A percentile compares a stretch with the other conserved stretches of the same genome.
These are phyloP conservation scores for Triticum urartu DNA, from an alignment of 176 grass and related monocot species.

Conservation along the genomic window DNA sequence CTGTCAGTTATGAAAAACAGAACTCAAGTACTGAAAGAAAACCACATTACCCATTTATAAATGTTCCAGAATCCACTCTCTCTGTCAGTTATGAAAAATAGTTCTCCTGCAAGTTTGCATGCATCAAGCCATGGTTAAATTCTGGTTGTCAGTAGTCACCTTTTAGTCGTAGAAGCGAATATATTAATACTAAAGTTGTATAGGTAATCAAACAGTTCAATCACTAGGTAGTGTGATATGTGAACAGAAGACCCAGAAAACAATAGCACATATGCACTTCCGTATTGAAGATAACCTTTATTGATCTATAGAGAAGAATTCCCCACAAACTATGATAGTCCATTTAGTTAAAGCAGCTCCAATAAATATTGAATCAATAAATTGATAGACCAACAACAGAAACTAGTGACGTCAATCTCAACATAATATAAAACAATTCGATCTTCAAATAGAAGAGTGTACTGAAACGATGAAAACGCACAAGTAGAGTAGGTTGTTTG, in stretches of 20 bases:
- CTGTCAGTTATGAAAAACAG: not conserved
- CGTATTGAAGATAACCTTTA: not conserved
- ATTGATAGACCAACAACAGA: not conserved
- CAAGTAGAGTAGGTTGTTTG: not conserved
- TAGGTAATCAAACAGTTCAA: not conserved
- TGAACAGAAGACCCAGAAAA: not conserved
- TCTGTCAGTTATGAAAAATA: constrained; percentile 89
- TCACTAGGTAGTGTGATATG: constrained; percentile 19
- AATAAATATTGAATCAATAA: not conserved
- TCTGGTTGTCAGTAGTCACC: not conserved
- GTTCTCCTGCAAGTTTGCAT: constrained; percentile 63
- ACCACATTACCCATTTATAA: constrained; percentile 80
- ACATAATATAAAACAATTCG: not conserved
- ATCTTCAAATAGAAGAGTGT: not conserved
- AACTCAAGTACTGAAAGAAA: not conserved
- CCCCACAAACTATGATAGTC: not conserved
- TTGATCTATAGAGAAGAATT: not conserved
- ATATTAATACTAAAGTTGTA: not conserved
- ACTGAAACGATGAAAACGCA: not conserved
- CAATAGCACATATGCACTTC: not conserved
- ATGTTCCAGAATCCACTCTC: constrained; percentile 93
- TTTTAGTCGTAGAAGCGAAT: not conserved
- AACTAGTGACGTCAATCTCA: not conserved
- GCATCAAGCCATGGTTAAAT: not conserved
- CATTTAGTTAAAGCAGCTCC: not conserved